phyloP scores from a whole-genome alignment of 208 protist genomes.

The Leishmania mexicana region DNA sequence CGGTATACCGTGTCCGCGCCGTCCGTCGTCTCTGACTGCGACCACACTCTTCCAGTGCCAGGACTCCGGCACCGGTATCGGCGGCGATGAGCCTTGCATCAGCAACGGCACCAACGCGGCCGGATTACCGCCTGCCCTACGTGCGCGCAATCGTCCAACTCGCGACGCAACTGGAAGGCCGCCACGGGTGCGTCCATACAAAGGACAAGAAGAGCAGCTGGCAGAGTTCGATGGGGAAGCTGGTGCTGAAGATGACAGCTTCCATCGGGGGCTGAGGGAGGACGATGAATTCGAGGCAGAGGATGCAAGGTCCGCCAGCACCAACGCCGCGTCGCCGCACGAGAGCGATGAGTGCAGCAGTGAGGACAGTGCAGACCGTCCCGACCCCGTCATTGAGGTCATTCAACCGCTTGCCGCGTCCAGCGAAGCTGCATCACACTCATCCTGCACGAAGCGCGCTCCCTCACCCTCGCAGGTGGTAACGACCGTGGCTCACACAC shows the following conservation, averaged over 20 bases:
- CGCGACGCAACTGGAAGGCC: conserved; percentile 7
- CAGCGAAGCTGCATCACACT: not conserved
- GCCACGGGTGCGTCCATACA: conserved; percentile 1
- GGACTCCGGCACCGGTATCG: not conserved
- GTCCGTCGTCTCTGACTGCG: not conserved
- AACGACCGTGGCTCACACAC: conserved; percentile 3
- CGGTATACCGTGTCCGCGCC: not conserved
- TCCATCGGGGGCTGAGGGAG: not conserved
- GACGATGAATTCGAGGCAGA: not conserved
- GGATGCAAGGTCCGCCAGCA: not conserved
- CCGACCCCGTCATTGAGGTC: not conserved
- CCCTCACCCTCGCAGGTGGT: not conserved
- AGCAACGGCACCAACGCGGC: not conserved
- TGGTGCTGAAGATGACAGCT: not conserved
- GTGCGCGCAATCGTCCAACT: not conserved
- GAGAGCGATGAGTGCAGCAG: not conserved
- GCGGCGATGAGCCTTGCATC: not conserved
- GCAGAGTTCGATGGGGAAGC: not conserved
- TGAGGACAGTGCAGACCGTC: not conserved
- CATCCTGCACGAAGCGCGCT: not conserved
- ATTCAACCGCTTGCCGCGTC: not conserved
- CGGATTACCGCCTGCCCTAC: not conserved
- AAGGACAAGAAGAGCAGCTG: not conserved
- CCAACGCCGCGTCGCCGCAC: not conserved
- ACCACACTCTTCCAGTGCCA: conserved; percentile 3